Evolutionary conservation across 805 yeast species (phyloP).

Genomic region (Starmerella powellii): DNA sequence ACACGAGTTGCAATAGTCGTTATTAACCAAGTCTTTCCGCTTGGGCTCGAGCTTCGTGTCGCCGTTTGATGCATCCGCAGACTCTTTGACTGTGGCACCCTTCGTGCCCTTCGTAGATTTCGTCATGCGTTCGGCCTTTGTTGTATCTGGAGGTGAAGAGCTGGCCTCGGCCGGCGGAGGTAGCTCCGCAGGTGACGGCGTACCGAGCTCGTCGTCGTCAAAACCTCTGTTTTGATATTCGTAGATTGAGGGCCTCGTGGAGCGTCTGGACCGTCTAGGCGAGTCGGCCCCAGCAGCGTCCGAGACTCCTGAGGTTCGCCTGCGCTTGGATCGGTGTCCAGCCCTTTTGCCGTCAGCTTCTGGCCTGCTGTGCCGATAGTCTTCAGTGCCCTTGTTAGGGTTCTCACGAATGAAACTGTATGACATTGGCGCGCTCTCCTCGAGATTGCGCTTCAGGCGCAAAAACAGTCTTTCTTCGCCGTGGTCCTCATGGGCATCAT

Average conservation of each 20-base stretch:
- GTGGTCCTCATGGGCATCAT: not conserved
- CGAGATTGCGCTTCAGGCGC: slow-evolving; percentile 20
- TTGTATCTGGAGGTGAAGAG: too few species aligned
- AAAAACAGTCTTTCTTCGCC: slow-evolving; percentile 10
- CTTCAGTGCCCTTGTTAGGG: slow-evolving; percentile 10
- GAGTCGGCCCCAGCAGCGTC: not conserved
- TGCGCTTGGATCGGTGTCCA: not conserved
- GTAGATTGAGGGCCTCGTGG: slow-evolving; percentile 4
- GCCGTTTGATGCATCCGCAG: not conserved
- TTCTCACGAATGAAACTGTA: slow-evolving; percentile 14
- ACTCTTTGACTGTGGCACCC: not conserved
- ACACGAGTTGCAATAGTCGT: slow-evolving; percentile 85
- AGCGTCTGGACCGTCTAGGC: slow-evolving; percentile 1
- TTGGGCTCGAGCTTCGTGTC: not conserved
- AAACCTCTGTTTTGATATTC: not conserved
- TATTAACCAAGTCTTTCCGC: slow-evolving; percentile 37
- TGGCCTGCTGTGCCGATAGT: slow-evolving; percentile 16
- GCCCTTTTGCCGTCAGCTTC: not conserved
- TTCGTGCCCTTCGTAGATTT: not conserved
- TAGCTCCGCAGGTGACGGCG: not conserved
- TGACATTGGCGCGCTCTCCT: slow-evolving; percentile 9
- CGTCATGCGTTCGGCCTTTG: too few species aligned
- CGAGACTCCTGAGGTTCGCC: too few species aligned
- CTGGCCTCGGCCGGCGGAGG: too few species aligned
- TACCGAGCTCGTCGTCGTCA: not conserved